Evolutionary conservation across 2,329 filamentous ascomycete species (phyloP).

Genomic region (Colletotrichum sp.): DNA sequence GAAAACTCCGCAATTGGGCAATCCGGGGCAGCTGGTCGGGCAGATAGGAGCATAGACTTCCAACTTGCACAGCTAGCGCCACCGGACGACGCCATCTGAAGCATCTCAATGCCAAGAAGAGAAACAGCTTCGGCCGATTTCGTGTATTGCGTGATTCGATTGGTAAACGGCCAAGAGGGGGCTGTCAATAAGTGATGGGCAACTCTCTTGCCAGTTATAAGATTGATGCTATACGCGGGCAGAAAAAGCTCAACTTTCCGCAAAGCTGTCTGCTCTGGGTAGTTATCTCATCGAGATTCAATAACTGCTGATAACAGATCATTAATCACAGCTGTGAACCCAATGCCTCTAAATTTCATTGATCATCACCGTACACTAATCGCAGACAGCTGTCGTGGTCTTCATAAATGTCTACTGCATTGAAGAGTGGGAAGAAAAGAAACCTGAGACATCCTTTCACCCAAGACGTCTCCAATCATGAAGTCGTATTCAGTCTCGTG

Average conservation of each 20-base stretch:
- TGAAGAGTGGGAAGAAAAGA: not conserved
- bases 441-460: not conserved
- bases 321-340: not conserved
- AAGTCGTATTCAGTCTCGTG: not conserved
- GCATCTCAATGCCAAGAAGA: not conserved
- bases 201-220: not conserved
- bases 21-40: not conserved
- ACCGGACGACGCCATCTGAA: not conserved
- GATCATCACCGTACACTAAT: no score
- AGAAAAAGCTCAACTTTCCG: not conserved
- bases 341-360: accelerated
- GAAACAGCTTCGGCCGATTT: not conserved
- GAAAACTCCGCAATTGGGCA: not conserved
- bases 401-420: not conserved
- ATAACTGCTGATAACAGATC: not conserved
- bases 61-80: not conserved
- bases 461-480: not conserved
- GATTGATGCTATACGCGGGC: not conserved
- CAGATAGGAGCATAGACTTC: not conserved
- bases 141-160: not conserved
- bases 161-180: not conserved
- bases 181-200: not conserved
- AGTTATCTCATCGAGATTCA: not conserved
- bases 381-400: no score
- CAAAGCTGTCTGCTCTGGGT: not conserved